Conservation (phyloP, 306 rosid genomes). For the Calophaca sinica region DNA sequence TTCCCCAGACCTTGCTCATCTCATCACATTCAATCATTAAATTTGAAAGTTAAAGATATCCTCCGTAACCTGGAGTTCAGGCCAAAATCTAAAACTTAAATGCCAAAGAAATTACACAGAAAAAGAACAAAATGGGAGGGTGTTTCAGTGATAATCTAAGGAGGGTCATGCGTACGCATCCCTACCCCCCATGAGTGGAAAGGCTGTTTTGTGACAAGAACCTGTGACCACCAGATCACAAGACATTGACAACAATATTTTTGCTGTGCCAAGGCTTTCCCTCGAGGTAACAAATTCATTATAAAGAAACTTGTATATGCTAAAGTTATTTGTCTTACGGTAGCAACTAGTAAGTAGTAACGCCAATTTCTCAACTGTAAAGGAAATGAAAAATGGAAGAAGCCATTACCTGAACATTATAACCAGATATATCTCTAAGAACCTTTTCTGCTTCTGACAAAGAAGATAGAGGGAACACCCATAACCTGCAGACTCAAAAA, state of each 20-base stretch:
- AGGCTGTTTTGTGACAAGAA: background rate
- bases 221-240: background rate
- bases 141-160: background rate
- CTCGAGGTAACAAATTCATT: background rate
- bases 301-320: background rate
- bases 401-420: slow-evolving; percentile 71
- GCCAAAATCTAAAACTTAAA: background rate
- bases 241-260: background rate
- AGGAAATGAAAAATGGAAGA: slow-evolving; percentile 37
- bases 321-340: background rate
- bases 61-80: background rate
- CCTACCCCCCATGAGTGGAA: background rate
- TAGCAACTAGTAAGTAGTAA: slow-evolving; percentile 27
- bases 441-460: slow-evolving; percentile 71
- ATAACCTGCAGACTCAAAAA: slow-evolving; percentile 67
- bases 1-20: background rate
- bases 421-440: slow-evolving; percentile 61
- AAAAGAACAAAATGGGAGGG: background rate
- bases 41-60: slow-evolving; percentile 21
- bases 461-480: slow-evolving; percentile 80
- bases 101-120: slow-evolving; percentile 3
- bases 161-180: background rate
- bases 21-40: background rate
- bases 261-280: background rate
- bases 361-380: slow-evolving; percentile 20